phyloP scores from a whole-genome alignment of 805 yeast genomes.

The Schwanniomyces polymorphus region DNA sequence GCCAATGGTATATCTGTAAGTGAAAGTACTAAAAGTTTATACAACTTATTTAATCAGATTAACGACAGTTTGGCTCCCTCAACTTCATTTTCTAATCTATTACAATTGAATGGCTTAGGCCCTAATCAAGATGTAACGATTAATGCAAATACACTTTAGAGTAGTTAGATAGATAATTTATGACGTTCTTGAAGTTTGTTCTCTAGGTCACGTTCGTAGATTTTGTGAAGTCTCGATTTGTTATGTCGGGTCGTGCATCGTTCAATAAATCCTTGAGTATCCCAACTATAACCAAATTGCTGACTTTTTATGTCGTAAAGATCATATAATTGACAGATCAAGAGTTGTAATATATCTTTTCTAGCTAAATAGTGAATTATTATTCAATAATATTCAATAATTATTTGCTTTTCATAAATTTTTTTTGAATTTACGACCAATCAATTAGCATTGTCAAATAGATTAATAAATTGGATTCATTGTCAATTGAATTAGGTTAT shows the following conservation, averaged over 20 bases:
- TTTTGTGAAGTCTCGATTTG: background rate
- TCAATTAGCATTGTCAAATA: background rate
- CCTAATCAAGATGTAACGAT: background rate
- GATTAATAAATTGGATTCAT: slow-evolving; percentile 1
- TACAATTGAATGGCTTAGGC: slow-evolving; percentile 14
- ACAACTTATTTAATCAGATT: slow-evolving; percentile 27
- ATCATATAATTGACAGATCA: background rate
- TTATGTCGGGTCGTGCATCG: background rate
- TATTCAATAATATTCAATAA: background rate
- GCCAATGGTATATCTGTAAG: slow-evolving; percentile 15
- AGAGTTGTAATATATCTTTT: slow-evolving; percentile 1
- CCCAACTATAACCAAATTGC: slow-evolving; percentile 2
- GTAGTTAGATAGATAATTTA: background rate
- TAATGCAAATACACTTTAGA: background rate
- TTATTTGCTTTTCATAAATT: background rate
- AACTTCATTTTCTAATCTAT: slow-evolving; percentile 20
- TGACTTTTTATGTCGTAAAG: slow-evolving; percentile 1
- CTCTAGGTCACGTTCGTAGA: background rate
- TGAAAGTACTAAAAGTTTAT: slow-evolving; percentile 30
- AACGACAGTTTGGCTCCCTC: slow-evolving; percentile 18
- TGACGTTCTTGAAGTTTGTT: background rate
- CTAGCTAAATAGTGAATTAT: background rate
- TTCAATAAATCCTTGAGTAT: background rate
- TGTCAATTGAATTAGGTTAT: background rate
- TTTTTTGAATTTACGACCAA: background rate